Evolutionary conservation across 2,329 filamentous ascomycete species (phyloP), one percentile per base, ranked within the genome.

Genomic region (Xylariaceae sp.): DNA sequence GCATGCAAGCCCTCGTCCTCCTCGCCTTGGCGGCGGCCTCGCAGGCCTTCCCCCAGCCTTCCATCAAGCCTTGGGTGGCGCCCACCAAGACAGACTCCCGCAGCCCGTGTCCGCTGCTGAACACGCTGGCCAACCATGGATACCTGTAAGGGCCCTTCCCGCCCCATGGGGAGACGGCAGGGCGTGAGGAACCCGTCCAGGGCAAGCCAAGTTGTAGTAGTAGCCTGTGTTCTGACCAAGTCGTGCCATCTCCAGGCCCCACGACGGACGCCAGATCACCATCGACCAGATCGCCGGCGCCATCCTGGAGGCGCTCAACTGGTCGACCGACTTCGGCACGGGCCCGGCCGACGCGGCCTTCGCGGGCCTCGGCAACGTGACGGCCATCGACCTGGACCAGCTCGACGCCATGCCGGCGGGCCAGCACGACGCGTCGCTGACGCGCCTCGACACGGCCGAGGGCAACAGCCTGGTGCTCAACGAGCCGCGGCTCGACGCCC

Each of bases 71-170:
- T 32, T 48, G 40, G 8, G 35, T 40, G 15, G 30, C 38, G 28
- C 36, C 43, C 9, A 32, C 35, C 21, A 35, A 26, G 25, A 38
- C 41, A 1, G 45, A 48, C 38, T 48, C 44, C 1, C 41, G 45
- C 17, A 22, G 36, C 15, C 45, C 45, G 4, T 48, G 45, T 22
- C 43, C 45, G 4, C 32, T 45, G 38, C 28, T 48, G 24, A 48
- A 48, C 37, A 46, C 45, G 18, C 33, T 48, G 28, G 44, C 45
- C 7, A 48, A 48, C 28, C 42, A 45, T 25, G 45, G 44, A 11
- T 48, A 48, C 21, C 37, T 47, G 44, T 45, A 42, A n/a, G 33
- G n/a, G n/a, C n/a, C n/a, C n/a, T n/a, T n/a, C n/a, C n/a, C n/a
- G n/a, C n/a, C n/a, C n/a, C n/a, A n/a, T n/a, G n/a, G n/a, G n/a